A percentile compares a stretch with the other conserved stretches of the same genome.
phyloP scores from a whole-genome alignment of 2,329 filamentous ascomycete species.

The Thielaviopsis ethacetica region DNA sequence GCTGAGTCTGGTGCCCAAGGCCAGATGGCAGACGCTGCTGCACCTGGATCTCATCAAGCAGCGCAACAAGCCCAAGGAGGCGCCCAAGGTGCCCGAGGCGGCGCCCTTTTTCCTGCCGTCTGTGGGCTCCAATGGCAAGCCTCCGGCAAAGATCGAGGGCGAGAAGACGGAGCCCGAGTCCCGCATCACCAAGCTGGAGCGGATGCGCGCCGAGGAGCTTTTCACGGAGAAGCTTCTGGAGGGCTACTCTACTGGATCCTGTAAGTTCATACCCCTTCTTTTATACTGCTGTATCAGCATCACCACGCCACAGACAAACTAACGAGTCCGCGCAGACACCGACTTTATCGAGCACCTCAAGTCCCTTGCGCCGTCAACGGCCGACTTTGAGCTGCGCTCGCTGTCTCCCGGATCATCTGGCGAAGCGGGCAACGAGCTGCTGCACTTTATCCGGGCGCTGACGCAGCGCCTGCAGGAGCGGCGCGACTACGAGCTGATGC shows the following conservation, averaged over 20 bases:
- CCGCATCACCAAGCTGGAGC: conserved; percentile 53
- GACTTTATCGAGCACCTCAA: conserved; percentile 66
- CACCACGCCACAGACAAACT: conserved; percentile 11
- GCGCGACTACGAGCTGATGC: conserved; percentile 80
- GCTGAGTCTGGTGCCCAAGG: conserved; percentile 75
- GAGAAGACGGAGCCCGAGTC: conserved; percentile 32
- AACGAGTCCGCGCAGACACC: conserved; percentile 29
- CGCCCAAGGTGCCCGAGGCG: conserved; percentile 81
- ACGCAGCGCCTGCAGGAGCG: conserved; percentile 51
- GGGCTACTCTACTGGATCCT: conserved; percentile 40
- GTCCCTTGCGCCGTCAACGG: conserved; percentile 63
- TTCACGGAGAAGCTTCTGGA: conserved; percentile 41
- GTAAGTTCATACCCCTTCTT: conserved; percentile 26
- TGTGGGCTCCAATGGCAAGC: conserved; percentile 21
- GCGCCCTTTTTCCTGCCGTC: conserved; percentile 89
- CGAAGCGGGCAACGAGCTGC: conserved; percentile 49
- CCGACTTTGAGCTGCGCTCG: conserved; percentile 82
- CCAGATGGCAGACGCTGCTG: conserved; percentile 83
- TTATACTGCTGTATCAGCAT: background rate
- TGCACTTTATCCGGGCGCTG: conserved; percentile 66
- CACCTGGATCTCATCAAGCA: conserved; percentile 85
- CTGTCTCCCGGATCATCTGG: conserved; percentile 31
- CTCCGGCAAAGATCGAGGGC: conserved; percentile 18
- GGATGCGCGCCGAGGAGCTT: conserved; percentile 36
- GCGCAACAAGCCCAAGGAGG: conserved; percentile 85